Percentiles rank a stretch among this genome's conserved stretches.
These are phyloP conservation scores for Quercus phellos DNA, from an alignment of 331 rosid species.

Conservation along the genomic window DNA sequence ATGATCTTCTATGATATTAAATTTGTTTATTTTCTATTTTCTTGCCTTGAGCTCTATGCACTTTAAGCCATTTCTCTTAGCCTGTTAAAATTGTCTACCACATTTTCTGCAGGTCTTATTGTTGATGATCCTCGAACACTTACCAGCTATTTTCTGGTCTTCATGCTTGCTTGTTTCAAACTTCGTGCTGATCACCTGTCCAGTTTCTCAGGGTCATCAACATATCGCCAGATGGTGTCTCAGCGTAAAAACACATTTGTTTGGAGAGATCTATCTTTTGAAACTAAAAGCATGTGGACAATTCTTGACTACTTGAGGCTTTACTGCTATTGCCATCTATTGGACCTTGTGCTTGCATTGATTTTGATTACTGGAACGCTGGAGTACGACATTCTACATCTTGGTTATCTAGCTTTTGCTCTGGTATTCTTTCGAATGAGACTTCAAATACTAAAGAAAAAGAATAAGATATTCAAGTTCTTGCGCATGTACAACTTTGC, in stretches of 20 bases:
- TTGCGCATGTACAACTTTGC: constrained; percentile 90
- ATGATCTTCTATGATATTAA: background rate
- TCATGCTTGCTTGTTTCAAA: constrained; percentile 93
- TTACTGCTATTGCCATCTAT: constrained; percentile 86
- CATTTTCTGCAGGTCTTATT: constrained; percentile 50
- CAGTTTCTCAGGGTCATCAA: constrained; percentile 60
- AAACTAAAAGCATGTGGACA: constrained; percentile 99
- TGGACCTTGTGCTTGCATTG: constrained; percentile 85
- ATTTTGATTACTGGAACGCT: constrained; percentile 93
- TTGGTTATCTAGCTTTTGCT: constrained; percentile 97
- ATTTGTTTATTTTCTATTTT: background rate
- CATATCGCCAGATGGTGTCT: constrained; percentile 67
- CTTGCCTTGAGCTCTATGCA: background rate
- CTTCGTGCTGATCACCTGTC: constrained; percentile 74
- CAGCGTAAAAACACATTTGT: constrained; percentile 74
- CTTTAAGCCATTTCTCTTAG: background rate
- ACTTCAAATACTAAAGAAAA: constrained; percentile 88
- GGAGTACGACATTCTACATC: constrained; percentile 92
- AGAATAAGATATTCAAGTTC: constrained; percentile 80
- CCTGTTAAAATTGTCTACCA: background rate
- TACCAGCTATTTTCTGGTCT: constrained; percentile 76
- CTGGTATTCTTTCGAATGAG: constrained; percentile 90
- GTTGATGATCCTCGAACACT: constrained; percentile 86
- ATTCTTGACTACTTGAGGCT: constrained; percentile 92
- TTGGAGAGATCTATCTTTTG: constrained; percentile 94